These are phyloP conservation scores for Nitzschia inconspicua DNA, from an alignment of 108 stramenopile species.

Conservation along the genomic window DNA sequence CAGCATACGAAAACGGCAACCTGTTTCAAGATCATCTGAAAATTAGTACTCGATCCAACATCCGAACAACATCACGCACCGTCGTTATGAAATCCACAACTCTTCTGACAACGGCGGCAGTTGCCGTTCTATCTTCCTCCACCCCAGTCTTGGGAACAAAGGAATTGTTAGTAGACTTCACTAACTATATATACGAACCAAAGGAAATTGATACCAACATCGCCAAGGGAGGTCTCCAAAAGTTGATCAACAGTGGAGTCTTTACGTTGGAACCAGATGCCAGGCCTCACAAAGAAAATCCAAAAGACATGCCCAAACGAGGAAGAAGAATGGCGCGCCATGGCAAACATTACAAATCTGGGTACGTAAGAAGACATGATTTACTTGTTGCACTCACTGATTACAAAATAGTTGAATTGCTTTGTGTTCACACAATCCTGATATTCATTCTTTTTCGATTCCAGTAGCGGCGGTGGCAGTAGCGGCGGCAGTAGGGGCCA, in stretches of 20 bases:
- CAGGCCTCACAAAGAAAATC: neutral
- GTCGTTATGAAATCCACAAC: neutral
- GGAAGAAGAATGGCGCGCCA: neutral
- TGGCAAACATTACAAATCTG: no score
- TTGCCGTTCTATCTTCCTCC: neutral
- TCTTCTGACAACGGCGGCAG: constrained; percentile 1
- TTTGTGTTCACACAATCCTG: no score
- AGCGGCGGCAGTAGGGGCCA: neutral
- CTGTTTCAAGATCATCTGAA: no score
- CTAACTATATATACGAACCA: no score
- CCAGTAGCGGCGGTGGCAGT: neutral
- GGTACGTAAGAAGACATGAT: no score
- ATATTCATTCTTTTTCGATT: no score
- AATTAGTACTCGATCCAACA: no score
- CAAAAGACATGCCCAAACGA: neutral
- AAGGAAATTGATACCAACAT: constrained; percentile 11
- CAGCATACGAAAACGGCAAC: no score
- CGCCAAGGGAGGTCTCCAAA: constrained; percentile 9
- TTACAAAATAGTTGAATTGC: no score
- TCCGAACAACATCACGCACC: no score
- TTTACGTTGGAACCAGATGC: neutral
- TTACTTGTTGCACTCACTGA: no score
- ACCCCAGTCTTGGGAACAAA: neutral
- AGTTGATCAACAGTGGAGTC: constrained; percentile 15
- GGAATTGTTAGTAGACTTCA: no score